Evolutionary conservation across 805 yeast species (phyloP).

Genomic region (Ogataea wickerhamii): DNA sequence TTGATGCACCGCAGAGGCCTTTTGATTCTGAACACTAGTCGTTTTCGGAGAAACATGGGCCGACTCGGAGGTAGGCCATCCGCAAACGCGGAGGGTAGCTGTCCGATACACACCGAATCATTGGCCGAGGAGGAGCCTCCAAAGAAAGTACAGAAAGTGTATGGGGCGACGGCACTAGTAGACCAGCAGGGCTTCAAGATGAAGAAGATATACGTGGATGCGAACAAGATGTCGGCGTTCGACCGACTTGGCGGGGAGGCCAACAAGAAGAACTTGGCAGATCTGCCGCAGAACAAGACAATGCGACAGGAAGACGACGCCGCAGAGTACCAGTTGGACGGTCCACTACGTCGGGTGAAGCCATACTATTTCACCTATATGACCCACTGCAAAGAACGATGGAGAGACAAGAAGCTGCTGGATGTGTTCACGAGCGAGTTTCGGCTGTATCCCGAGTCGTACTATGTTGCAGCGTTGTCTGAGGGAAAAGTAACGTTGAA

Average conservation of each 20-base stretch:
- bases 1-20: no score
- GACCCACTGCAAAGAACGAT: constrained; percentile 86
- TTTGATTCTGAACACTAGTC: no score
- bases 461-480: constrained; percentile 53
- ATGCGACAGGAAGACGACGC: constrained; percentile 58
- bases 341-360: constrained; percentile 62
- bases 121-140: constrained; percentile 15
- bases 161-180: constrained; percentile 26
- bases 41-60: no score
- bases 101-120: no score
- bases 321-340: constrained; percentile 53
- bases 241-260: constrained; percentile 38
- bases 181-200: constrained; percentile 48
- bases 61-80: no score
- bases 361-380: constrained; percentile 89
- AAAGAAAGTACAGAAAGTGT: constrained; percentile 9
- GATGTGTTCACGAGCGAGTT: constrained; percentile 86
- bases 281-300: constrained; percentile 25
- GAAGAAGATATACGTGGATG: constrained; percentile 42
- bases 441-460: constrained; percentile 66
- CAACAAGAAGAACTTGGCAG: constrained; percentile 13
- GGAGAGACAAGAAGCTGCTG: constrained; percentile 79
- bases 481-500: constrained; percentile 77
- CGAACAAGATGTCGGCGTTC: constrained; percentile 38
- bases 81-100: no score